Evolutionary conservation across 2,329 filamentous ascomycete species (phyloP).

Genomic region (Fusarium denticulatum): DNA sequence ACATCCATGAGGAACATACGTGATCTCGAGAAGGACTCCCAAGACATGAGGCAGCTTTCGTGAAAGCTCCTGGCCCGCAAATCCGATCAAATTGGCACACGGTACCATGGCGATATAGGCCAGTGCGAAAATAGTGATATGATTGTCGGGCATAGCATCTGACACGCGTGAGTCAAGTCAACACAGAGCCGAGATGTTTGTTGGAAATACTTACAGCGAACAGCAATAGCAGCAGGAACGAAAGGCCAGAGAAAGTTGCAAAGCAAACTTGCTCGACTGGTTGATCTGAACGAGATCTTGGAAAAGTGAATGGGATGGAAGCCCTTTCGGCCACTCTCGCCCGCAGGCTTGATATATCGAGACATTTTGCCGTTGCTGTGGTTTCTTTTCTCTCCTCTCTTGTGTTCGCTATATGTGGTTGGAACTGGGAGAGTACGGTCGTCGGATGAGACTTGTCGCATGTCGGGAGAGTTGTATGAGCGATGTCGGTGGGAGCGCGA

Average conservation of each 20-base stretch:
- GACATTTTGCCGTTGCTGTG: conserved; percentile 16
- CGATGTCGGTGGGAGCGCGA: conserved; percentile 30
- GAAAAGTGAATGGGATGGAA: conserved; percentile 57
- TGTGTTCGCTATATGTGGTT: conserved; percentile 39
- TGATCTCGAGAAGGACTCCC: conserved; percentile 70
- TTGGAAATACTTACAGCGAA: conserved; percentile 47
- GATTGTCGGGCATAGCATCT: conserved; percentile 50
- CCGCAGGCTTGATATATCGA: conserved; percentile 43
- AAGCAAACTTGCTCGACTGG: conserved; percentile 55
- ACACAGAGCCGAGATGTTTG: not conserved
- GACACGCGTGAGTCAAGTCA: conserved; percentile 2
- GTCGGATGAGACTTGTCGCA: conserved; percentile 16
- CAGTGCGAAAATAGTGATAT: conserved; percentile 58
- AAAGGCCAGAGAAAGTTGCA: conserved; percentile 63
- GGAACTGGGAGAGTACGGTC: conserved; percentile 41
- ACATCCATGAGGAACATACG: conserved; percentile 48
- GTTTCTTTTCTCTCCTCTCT: conserved; percentile 6
- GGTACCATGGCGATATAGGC: conserved; percentile 63
- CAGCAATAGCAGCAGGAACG: conserved; percentile 58
- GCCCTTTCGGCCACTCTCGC: conserved; percentile 58
- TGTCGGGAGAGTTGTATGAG: conserved; percentile 19
- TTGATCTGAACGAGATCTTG: conserved; percentile 55
- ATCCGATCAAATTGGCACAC: conserved; percentile 61
- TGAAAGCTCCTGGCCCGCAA: conserved; percentile 73
- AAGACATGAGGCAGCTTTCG: conserved; percentile 80